Percentiles rank a stretch among this genome's conserved stretches.
Evolutionary conservation across 225 moss, liverwort and hornwort genomes (phyloP).

Genomic region (Antitrichia curtipendula): DNA sequence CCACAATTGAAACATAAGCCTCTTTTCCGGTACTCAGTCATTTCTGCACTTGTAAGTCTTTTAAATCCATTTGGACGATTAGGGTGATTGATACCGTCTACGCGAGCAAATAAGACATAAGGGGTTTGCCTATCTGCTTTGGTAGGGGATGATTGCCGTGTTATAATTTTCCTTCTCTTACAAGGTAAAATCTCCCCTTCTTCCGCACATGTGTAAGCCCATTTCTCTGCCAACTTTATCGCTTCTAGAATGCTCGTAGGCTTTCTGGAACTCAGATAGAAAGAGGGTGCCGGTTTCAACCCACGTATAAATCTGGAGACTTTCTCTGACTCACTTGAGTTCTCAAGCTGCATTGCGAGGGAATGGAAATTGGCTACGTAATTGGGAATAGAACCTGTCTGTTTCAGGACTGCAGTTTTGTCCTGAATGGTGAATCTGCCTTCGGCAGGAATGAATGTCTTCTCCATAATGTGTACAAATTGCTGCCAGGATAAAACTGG

Average conservation of each 20-base stretch:
- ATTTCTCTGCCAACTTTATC: conserved; percentile 39
- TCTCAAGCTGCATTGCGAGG: conserved; percentile 10
- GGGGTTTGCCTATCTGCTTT: conserved; percentile 7
- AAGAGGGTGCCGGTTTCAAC: conserved; percentile 29
- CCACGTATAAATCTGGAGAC: conserved; percentile 27
- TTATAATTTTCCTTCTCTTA: conserved; percentile 16
- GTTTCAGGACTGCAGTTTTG: conserved; percentile 17
- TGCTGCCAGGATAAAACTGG: conserved; percentile 34
- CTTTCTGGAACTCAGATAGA: conserved; percentile 13
- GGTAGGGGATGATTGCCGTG: conserved; percentile 4
- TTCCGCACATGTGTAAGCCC: conserved; percentile 25
- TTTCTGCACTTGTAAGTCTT: conserved; percentile 34
- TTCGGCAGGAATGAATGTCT: conserved; percentile 30
- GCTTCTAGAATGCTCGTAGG: conserved; percentile 15
- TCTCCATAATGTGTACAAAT: conserved; percentile 28
- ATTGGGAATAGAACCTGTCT: conserved; percentile 28
- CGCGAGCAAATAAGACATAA: neutral
- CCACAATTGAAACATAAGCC: conserved; percentile 41
- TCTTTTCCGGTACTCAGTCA: conserved; percentile 30
- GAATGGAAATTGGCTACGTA: conserved; percentile 31
- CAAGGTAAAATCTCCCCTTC: conserved; percentile 22
- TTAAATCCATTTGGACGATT: conserved; percentile 14
- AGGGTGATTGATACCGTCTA: conserved; percentile 2
- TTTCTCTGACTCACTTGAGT: conserved; percentile 24
- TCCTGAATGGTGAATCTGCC: conserved; percentile 12